Evolutionary conservation across 345 rosid genomes (phyloP).

Genomic region (Salix dunnii): DNA sequence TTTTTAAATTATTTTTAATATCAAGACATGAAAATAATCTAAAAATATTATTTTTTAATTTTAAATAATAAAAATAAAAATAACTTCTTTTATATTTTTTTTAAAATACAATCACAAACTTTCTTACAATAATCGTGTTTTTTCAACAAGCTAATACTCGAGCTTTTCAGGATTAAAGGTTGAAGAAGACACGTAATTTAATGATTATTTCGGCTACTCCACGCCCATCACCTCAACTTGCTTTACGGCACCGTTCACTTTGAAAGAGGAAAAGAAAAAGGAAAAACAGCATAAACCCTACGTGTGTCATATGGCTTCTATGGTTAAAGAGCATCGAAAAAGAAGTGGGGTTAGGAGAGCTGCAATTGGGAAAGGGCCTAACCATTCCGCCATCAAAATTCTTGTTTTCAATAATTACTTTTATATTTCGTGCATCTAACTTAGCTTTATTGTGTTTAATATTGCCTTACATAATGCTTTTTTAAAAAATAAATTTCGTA

Average conservation of each 20-base stretch:
- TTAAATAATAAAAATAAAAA: too few species aligned
- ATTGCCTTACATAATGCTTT: too few species aligned
- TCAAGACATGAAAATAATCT: too few species aligned
- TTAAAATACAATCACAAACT: too few species aligned
- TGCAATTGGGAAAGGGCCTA: background rate
- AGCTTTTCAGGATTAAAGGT: background rate
- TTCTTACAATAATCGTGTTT: too few species aligned
- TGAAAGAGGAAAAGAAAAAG: background rate
- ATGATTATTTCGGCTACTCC: background rate
- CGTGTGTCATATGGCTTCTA: background rate
- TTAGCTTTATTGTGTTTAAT: too few species aligned
- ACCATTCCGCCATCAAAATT: background rate
- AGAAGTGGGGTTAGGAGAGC: background rate
- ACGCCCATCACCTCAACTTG: background rate
- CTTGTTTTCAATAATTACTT: background rate
- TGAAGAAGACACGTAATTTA: background rate
- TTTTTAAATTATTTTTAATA: too few species aligned
- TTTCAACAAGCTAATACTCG: too few species aligned
- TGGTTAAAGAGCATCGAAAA: background rate
- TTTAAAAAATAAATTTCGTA: too few species aligned
- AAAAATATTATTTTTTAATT: too few species aligned
- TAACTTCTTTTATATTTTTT: too few species aligned
- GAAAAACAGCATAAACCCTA: background rate
- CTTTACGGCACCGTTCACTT: slow-evolving; percentile 30
- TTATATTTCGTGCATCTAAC: background rate